Evolutionary conservation across 495 filamentous ascomycete genomes (phyloP), one percentile per base, ranked within the genome.

Genomic region (Coniosporium apollinis): DNA sequence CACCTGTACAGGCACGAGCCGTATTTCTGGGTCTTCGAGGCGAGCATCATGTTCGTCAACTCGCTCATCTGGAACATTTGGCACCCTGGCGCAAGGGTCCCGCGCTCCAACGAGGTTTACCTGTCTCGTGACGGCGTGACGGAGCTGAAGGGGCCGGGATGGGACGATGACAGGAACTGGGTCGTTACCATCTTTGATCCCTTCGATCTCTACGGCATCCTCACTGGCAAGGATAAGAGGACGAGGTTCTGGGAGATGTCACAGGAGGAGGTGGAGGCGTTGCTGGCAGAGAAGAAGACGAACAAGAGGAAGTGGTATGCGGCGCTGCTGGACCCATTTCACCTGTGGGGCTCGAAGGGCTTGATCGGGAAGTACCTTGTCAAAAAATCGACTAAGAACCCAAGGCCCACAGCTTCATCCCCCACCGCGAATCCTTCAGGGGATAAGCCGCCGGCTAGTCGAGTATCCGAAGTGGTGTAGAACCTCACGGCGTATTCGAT

Each of bases 1-100:
- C 15, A 28, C 3, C 28, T 59, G 21, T 45, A 51, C 31, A 46
- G 26, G 22, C 45, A 52, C 26, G 55, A 59, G 25, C 39, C 45
- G 28, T 56, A 39, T 33, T 52, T 57, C 32, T 57, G 54, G 46
- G 53, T 56, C 30, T 57, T 59, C 39, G 56, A 59, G 36, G 56
- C 54, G 0, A 34, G 42, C 11, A 44, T 56, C 16, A 59, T 59
- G 55, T 47, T 55, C 21, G 18, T 52, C 30, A 52, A 56, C 33
- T 54, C 52, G 8, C 20, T 44, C 5, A 34, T 57, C 18, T 30
- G 57, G 22, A 56, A 54, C 35, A 5, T 53, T 8, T 48, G 43
- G 28, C 49, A 55, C 32, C 54, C 54, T 0, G 55, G 49, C 8
- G 41, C 46, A 28, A 40, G 45, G 3, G 42, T 56, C 1, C 53